Percentiles rank a stretch among this genome's conserved stretches.
Evolutionary conservation across 192 early-diverging fungal species (phyloP).

Genomic region (Physocladia obscura): DNA sequence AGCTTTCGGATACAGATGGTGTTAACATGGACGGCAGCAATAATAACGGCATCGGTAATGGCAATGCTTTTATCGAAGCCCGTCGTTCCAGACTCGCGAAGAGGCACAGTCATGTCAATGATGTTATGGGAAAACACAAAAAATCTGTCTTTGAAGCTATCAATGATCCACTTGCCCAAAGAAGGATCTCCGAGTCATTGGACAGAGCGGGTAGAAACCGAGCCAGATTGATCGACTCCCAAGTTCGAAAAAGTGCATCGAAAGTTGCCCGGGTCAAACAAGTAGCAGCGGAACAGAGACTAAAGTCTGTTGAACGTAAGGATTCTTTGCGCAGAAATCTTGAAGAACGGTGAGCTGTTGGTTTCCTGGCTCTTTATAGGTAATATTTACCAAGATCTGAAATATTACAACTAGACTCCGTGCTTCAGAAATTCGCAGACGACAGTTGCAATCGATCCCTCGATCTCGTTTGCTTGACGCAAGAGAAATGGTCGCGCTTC

Average conservation of each 20-base stretch:
- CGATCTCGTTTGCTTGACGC: constrained; percentile 16
- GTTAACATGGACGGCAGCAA: no score
- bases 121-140: constrained; percentile 29
- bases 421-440: constrained; percentile 23
- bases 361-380: not conserved
- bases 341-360: constrained; percentile 28
- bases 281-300: constrained; percentile 39
- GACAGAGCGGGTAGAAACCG: constrained; percentile 39
- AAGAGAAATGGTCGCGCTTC: not conserved
- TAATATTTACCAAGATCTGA: not conserved
- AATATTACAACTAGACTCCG: not conserved
- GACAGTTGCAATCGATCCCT: constrained; percentile 15
- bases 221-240: constrained; percentile 30
- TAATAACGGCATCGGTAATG: constrained; percentile 17
- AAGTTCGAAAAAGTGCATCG: constrained; percentile 26
- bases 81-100: constrained; percentile 33
- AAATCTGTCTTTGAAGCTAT: constrained; percentile 1
- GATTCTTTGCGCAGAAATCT: constrained; percentile 28
- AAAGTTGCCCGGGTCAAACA: constrained; percentile 42
- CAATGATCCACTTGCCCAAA: not conserved
- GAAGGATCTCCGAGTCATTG: constrained; percentile 28
- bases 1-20: no score
- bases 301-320: constrained; percentile 6
- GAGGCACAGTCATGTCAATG: constrained; percentile 34
- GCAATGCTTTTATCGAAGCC: constrained; percentile 47